Base-by-base conservation (phyloP, 108 stramenopile species). In the Seminavis robusta region DNA sequence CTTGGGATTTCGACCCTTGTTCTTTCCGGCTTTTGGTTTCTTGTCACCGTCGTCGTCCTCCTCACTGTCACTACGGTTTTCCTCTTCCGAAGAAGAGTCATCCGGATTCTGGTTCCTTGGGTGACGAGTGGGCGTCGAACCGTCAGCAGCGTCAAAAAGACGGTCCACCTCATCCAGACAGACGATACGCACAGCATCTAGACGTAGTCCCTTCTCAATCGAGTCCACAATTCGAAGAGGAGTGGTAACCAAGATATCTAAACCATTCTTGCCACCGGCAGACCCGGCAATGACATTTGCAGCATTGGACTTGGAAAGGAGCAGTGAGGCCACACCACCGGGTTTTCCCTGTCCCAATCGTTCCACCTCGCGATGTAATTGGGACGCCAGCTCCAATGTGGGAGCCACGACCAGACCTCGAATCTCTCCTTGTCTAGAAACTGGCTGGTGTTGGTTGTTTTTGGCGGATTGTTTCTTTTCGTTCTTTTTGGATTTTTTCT, bases 131-230 rank as follows among this genome's bases (percentile, higher is more conserved):
- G 38, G 10, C 5, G 5, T 33, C 26, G 49, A 70, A 30, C 84
- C 81, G 56, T 86, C 88, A 11, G 74, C 72, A 19, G 81, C 86
- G 44, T 95, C 90, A 36, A 99, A 63, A 41, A 99, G 62, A 11
- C 97, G 84, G 73, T 99, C 98, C 0, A 97, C 97, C 58, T 99
- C 98, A 55, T 98, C 97, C 44, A 99, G 63, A 7, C 98, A 94
- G 17, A 99, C 80, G 36, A 94, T 58, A n/a, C 94, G 67, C 8
- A 86, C 64, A 7, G 81, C 71, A 44, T 63, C 63, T 45, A 90
- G 69, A 16, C 76, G 64, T 46, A 88, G 57, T 10, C 84, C 85
- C 47, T 86, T 71, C 29, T 86, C 73, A 30, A 91, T 53, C 26
- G 83, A 69, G 60, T 90, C 89, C 0, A 84, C 84, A 39, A 95